Percentiles rank a stretch among this genome's conserved stretches.
phyloP scores from a whole-genome alignment of 306 rosid genomes.

The Prunus campanulata region DNA sequence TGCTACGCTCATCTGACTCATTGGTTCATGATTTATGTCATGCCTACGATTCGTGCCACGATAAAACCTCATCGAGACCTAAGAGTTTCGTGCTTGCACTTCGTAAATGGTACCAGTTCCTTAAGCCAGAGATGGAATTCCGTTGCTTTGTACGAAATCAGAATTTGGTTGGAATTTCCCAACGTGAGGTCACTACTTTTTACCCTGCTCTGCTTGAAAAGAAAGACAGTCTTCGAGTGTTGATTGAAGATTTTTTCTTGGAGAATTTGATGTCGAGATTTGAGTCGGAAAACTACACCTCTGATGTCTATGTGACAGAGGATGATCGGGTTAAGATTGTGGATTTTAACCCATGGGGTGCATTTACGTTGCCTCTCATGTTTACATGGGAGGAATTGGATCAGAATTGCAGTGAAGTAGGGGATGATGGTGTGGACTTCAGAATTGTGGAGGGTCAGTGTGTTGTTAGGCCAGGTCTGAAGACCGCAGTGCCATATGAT shows the following conservation, averaged over 20 bases:
- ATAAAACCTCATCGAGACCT: conserved; percentile 55
- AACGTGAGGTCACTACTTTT: conserved; percentile 71
- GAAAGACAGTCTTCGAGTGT: conserved; percentile 28
- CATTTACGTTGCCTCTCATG: conserved; percentile 64
- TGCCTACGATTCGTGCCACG: conserved; percentile 70
- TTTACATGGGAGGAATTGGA: conserved; percentile 76
- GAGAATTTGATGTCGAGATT: conserved; percentile 36
- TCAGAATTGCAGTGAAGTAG: conserved; percentile 24
- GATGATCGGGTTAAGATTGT: conserved; percentile 55
- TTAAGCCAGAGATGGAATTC: conserved; percentile 75
- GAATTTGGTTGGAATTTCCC: conserved; percentile 61
- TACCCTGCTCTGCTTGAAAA: conserved; percentile 56
- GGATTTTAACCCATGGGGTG: conserved; percentile 89
- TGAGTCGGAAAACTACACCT: conserved; percentile 62
- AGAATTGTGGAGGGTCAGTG: conserved; percentile 72
- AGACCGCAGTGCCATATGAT: conserved; percentile 81
- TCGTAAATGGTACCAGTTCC: conserved; percentile 68
- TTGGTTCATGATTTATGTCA: conserved; percentile 74
- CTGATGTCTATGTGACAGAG: conserved; percentile 58
- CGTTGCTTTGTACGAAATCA: conserved; percentile 56
- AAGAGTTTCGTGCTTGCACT: conserved; percentile 62
- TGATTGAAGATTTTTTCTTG: conserved; percentile 44
- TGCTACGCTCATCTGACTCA: conserved; percentile 75
- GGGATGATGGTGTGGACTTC: conserved; percentile 36
- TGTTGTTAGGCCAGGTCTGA: conserved; percentile 72